Conservation (phyloP, 257 asterid species). For the Lycium ferocissimum region DNA sequence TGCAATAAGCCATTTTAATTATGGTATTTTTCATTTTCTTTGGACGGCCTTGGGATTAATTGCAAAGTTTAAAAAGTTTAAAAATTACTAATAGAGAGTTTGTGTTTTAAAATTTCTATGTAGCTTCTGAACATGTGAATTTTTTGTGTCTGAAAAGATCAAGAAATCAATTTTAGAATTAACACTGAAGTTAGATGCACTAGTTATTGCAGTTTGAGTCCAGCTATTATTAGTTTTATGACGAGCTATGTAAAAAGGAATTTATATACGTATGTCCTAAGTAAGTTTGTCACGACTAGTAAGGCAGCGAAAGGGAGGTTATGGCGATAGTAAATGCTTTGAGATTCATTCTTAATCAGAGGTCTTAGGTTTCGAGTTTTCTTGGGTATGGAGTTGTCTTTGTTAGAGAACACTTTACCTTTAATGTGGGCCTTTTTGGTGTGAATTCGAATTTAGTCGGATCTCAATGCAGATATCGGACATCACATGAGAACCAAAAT, state of each 20-base stretch:
- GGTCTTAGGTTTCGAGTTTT: too few species aligned
- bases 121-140: too few species aligned
- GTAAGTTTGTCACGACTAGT: not conserved
- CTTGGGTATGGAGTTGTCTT: too few species aligned
- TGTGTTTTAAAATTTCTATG: not conserved
- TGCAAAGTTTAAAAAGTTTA: not conserved
- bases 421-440: too few species aligned
- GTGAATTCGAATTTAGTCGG: too few species aligned
- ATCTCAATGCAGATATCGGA: too few species aligned
- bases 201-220: not conserved
- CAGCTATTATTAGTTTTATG: not conserved
- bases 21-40: not conserved
- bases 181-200: not conserved
- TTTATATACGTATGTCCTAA: not conserved
- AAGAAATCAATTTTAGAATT: not conserved
- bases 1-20: constrained; percentile 32
- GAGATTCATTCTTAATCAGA: too few species aligned
- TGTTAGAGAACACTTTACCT: too few species aligned
- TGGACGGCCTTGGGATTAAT: not conserved
- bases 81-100: too few species aligned
- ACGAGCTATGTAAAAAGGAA: not conserved
- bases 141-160: too few species aligned
- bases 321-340: not conserved
- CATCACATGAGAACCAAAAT: too few species aligned
- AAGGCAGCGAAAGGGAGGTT: not conserved